Conservation (phyloP, 805 yeast species). For the Ogataea minuta region DNA sequence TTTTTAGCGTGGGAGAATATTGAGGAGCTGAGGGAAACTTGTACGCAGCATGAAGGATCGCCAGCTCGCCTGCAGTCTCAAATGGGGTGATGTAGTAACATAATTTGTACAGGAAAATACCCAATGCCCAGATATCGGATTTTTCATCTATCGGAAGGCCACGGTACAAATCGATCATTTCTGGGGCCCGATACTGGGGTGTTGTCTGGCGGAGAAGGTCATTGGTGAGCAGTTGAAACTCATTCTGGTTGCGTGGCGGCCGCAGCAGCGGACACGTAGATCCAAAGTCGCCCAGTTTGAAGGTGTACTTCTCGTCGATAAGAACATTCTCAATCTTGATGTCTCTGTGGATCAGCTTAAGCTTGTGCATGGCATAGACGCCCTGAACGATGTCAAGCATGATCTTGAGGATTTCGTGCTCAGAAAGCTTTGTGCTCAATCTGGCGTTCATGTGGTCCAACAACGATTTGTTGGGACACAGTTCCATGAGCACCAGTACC, state of each 20-base stretch:
- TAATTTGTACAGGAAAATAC: constrained; percentile 84
- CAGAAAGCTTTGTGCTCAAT: constrained; percentile 72
- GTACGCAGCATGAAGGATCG: constrained; percentile 80
- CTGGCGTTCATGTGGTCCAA: constrained; percentile 89
- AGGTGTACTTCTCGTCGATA: constrained; percentile 64
- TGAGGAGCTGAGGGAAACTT: constrained; percentile 69
- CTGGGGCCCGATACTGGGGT: constrained; percentile 94
- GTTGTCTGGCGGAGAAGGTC: constrained; percentile 91
- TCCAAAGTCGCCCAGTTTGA: constrained; percentile 92
- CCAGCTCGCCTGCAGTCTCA: constrained; percentile 83
- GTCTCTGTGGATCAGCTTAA: constrained; percentile 84
- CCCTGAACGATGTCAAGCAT: constrained; percentile 81
- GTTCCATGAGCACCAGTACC: constrained; percentile 89
- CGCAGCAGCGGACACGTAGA: constrained; percentile 70
- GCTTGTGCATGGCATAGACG: constrained; percentile 78
- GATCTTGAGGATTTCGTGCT: constrained; percentile 74
- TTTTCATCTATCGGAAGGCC: constrained; percentile 87
- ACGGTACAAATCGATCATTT: constrained; percentile 86
- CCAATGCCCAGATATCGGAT: constrained; percentile 95
- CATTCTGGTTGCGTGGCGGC: constrained; percentile 73
- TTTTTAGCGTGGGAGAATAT: constrained; percentile 69
- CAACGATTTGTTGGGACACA: constrained; percentile 82
- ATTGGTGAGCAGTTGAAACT: constrained; percentile 72
- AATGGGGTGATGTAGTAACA: constrained; percentile 95
- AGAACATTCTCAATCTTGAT: constrained; percentile 92